Base-by-base conservation (phyloP, 768 basidiomycete species). In the Leucogyrophana mollusca region DNA sequence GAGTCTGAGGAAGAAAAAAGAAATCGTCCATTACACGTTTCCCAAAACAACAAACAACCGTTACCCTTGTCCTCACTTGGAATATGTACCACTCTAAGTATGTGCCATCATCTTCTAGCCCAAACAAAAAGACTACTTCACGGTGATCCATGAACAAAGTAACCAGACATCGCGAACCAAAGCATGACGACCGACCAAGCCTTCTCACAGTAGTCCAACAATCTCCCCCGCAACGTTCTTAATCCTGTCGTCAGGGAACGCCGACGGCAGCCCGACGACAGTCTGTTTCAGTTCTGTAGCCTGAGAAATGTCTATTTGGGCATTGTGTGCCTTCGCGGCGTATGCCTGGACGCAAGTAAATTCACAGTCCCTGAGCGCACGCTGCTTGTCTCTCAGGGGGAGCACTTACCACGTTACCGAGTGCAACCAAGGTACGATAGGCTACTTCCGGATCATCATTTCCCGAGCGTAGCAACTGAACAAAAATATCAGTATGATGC, bases 381-480 rank as follows among this genome's bases (percentile, higher is more conserved):
- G 16, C 27, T 39, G 47, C 33, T 20, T 41, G 34, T 10, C 43
- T 6, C 30, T 34, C 38, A 18, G 3, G 16, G 35, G 40, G 33
- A 23, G 9, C 41, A 62, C 79, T 56, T 52, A 89, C 89, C 24
- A 79, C 61, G 61, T 91, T 90, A 18, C 89, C 89, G 9, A 91
- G 70, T 4, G 79, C 88, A 22, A 88, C 86, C 9, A 83, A 67
- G 8, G 79, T 72, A 27, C 89, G 82, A 60, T 90, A 90, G 20
- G 73, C 74, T 3, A 85, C 78, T 55, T 91, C 89, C 9, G 81
- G 69, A 46, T 91, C 89, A 27, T 64, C 62, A 35, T 58, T 75
- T 56, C 80, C 76, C 44, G 72, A 68, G 65, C 58, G 42, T 25
- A 60, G 49, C 22, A 63, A 41, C 61, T 63, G n/a, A n/a, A n/a